phyloP scores from a whole-genome alignment of 164 flowering plant genomes.

The Sextonia rubra region DNA sequence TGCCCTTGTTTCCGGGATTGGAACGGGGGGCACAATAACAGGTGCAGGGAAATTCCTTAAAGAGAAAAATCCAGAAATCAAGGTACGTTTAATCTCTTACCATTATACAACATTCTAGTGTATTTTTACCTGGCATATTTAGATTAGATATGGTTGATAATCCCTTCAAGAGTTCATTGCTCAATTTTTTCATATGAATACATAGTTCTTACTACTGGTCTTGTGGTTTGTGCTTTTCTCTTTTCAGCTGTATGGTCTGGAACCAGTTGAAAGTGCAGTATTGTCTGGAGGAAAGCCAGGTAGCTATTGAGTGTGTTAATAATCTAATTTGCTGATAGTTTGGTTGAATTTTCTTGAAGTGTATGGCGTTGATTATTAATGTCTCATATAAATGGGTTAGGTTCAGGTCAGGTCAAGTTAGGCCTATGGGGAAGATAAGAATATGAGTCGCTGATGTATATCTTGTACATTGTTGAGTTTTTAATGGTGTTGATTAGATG shows the following conservation, averaged over 20 bases:
- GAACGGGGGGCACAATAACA: slow-evolving; percentile 56
- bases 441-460: too few relatives aligned
- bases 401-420: too few relatives aligned
- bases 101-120: background rate
- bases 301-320: slow-evolving; percentile 22
- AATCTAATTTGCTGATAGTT: background rate
- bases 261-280: slow-evolving; percentile 79
- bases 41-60: slow-evolving; percentile 50
- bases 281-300: slow-evolving; percentile 84
- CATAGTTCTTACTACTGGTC: background rate
- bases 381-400: too few relatives aligned
- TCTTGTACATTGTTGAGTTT: too few relatives aligned
- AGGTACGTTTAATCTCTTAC: slow-evolving; percentile 25
- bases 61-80: slow-evolving; percentile 45
- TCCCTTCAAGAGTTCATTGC: background rate
- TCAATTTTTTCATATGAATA: background rate
- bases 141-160: background rate
- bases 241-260: slow-evolving; percentile 65
- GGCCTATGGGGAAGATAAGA: too few relatives aligned
- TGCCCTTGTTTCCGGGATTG: slow-evolving; percentile 47
- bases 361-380: too few relatives aligned
- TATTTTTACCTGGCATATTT: background rate
- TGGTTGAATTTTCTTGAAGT: too few relatives aligned
- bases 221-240: background rate
- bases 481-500: too few relatives aligned